phyloP scores from a whole-genome alignment of 805 yeast species.

The Kuraishia molischiana region DNA sequence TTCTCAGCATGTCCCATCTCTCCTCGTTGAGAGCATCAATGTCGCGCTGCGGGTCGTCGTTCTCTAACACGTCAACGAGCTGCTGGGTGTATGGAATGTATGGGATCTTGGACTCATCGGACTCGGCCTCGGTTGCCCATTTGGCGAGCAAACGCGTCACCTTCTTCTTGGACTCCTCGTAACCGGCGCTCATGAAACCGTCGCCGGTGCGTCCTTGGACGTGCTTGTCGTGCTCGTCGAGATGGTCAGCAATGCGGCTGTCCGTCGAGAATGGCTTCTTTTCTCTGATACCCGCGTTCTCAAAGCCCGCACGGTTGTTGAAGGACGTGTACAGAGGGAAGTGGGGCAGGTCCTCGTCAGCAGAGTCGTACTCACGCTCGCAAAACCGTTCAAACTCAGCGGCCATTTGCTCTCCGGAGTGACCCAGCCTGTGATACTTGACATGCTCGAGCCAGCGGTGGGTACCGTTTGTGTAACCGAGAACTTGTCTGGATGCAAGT shows the following conservation, averaged over 20 bases:
- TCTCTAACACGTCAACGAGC: conserved; percentile 44
- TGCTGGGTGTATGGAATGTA: conserved; percentile 51
- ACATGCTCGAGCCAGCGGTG: conserved; percentile 24
- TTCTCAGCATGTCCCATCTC: conserved; percentile 64
- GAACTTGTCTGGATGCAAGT: conserved; percentile 59
- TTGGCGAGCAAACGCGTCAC: conserved; percentile 46
- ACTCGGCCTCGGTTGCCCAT: conserved; percentile 39
- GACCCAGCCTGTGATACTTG: conserved; percentile 4
- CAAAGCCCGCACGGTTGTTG: conserved; percentile 83
- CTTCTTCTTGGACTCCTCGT: conserved; percentile 38
- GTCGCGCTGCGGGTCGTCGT: conserved; percentile 23
- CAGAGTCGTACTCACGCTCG: conserved; percentile 3
- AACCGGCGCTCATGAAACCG: conserved; percentile 37
- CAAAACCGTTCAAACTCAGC: conserved; percentile 8
- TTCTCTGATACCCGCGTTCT: conserved; percentile 77
- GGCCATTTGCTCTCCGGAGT: conserved; percentile 5
- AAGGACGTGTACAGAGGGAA: conserved; percentile 38
- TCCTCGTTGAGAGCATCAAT: conserved; percentile 37
- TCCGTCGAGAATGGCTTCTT: conserved; percentile 75
- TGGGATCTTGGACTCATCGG: conserved; percentile 21
- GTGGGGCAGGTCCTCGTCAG: conserved; percentile 23
- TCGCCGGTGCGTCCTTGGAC: conserved; percentile 74
- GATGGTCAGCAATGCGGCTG: conserved; percentile 63
- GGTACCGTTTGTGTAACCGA: conserved; percentile 39
- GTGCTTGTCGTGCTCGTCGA: conserved; percentile 50